Conservation (phyloP, 1,284 basidiomycete species). For the Puccinia polysora region DNA sequence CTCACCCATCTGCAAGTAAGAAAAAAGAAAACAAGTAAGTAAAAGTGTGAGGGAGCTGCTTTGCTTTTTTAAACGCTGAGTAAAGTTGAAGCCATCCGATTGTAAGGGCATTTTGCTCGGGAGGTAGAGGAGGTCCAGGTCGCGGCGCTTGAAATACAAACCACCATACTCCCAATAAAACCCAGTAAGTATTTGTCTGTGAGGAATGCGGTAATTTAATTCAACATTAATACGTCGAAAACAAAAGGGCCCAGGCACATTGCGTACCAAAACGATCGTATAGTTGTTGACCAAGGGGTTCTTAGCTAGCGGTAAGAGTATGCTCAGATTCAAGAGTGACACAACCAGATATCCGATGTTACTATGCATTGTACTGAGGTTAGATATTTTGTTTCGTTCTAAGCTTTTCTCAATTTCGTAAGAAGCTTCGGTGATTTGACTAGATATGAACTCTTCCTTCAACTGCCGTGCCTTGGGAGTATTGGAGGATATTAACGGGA, state of each 20-base stretch:
- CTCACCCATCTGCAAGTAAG: slow-evolving; percentile 42
- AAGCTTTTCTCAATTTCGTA: slow-evolving; percentile 17
- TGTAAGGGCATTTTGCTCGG: slow-evolving; percentile 11
- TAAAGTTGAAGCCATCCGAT: slow-evolving; percentile 35
- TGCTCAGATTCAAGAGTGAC: slow-evolving; percentile 17
- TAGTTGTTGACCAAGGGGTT: slow-evolving; percentile 34
- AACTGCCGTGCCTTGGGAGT: slow-evolving; percentile 11
- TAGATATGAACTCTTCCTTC: not conserved
- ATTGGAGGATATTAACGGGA: slow-evolving; percentile 30
- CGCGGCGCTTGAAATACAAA: slow-evolving; percentile 40
- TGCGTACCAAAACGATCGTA: slow-evolving; percentile 36
- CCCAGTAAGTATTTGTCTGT: slow-evolving; percentile 40
- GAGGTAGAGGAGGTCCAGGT: slow-evolving; percentile 27
- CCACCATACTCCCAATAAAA: slow-evolving; percentile 38
- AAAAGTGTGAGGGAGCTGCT: slow-evolving; percentile 28
- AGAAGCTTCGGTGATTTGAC: slow-evolving; percentile 3
- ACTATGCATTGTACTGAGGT: slow-evolving; percentile 38
- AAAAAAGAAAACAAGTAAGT: slow-evolving; percentile 39
- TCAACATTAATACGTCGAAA: not conserved
- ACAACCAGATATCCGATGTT: slow-evolving; percentile 39
- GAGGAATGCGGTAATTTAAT: not conserved
- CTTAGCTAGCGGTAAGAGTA: slow-evolving; percentile 29
- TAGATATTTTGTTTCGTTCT: slow-evolving; percentile 29
- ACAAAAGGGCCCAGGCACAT: not conserved
- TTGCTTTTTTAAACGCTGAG: slow-evolving; percentile 14